Evolutionary conservation across 202 grass and related monocot species (phyloP), one percentile per base, ranked within the genome.

Genomic region (Musa balbisiana): DNA sequence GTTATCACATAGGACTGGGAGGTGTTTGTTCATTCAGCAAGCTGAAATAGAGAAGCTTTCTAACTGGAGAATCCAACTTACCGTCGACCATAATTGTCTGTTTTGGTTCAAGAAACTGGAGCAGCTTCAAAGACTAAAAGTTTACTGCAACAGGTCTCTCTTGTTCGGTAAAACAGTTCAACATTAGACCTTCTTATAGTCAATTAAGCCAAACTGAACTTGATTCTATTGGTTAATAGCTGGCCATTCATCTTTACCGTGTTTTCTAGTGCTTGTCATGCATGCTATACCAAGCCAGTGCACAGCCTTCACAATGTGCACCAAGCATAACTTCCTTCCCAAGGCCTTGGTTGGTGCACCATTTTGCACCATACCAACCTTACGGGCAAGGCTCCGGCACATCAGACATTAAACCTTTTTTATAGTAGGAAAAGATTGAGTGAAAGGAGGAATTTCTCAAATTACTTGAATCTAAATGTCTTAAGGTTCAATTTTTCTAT

Each of bases 401-500:
- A 15, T 58, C 29, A 19, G 55, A 20, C 11, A 14, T 58, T 58
- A 17, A 58, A 5, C 55, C 15, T 59, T 59, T 3, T 8, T 60
- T 6, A 19, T 60, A 60, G n/a, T 2, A 26, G 23, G 10, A 24
- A 65, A 65, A 65, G 24, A 14, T 11, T 65, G 21, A 13, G 1
- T 65, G 17, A 8, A 21, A 60, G 17, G n/a, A 60, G 56, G 29
- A 29, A 26, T 14, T 2, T 67, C 64, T 67, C 24, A 67, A 16
- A 20, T 51, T 26, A 49, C 26, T 49, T 11, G 33, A 9, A 25
- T 51, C 49, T 51, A 43, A 43, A 43, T 43, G 33, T 19, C n/a
- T 70, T 5, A 43, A 60, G 16, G 56, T 12, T 73, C 62, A 64
- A 75, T 68, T 71, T 67, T 58, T 27, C 66, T 72, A 54, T 75